Base-by-base conservation (phyloP, 2,329 filamentous ascomycete genomes). In the Fusarium sp. region DNA sequence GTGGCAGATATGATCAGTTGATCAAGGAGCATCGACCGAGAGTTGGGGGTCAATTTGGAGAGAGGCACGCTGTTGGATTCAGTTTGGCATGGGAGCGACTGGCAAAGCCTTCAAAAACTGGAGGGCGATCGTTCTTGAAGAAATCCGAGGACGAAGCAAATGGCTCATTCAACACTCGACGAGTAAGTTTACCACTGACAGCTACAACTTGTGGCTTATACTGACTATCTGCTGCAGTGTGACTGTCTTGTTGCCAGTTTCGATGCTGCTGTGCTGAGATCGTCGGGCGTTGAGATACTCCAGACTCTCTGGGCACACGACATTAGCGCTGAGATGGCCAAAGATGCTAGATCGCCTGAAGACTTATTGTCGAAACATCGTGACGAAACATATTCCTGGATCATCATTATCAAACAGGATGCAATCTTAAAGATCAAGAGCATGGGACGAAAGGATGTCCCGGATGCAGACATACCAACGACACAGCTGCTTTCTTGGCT, bases 181-280 rank as follows among this genome's bases (percentile, higher is more conserved):
- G 91, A 71, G 90, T 91, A 82, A 82, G 88, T 81, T 14, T 40
- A 14, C 16, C 24, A 22, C 14, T 42, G 9, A 9, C 18, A n/a
- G n/a, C 7, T 48, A 13, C n/a, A 16, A 2, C 37, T 49, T 7
- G 7, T 13, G 4, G n/a, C 7, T 6, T 27, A 55, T 45, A 32
- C 67, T 70, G 18, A 64, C 27, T 16, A 20, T 7, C 18, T 13
- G 16, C 44, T 51, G 24, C 74, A 93, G 85, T 97, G 94, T 76
- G 94, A 98, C 78, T 92, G 96, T 16, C 88, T 98, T 5, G 90
- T 99, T 40, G 92, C 94, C 13, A 95, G 94, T 74, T 97, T 97
- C 74, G 94, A 97, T 75, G 83, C 91, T 0, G 86, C 89, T 6
- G 87, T 94, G 6, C 86, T 98, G 14, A 90, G 93, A 41, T 92